Evolutionary conservation across 2,329 filamentous ascomycete genomes (phyloP), one percentile per base, ranked within the genome.

Genomic region (Saccharata proteae): DNA sequence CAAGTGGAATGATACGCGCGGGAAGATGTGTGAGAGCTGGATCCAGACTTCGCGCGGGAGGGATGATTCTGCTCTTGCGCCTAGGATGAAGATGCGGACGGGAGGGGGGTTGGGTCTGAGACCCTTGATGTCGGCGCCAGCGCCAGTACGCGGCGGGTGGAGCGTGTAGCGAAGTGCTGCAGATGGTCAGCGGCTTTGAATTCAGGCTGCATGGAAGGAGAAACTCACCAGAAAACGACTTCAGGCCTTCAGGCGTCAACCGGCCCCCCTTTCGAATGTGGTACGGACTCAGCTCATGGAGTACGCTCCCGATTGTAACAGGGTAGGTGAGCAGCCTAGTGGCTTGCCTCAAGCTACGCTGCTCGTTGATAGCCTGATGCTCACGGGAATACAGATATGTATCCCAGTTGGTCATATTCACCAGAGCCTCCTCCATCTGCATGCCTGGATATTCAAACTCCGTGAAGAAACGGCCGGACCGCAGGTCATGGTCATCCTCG

Each of bases 341-440:
- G 16, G 85, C 86, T 57, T 98, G 92, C 38, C 90, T 71, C 76
- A 98, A 80, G 47, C 77, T 79, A 36, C 88, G 73, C 52, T 93
- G 86, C 39, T 85, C 76, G 53, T 98, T 85, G 50, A 98, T 77
- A 4, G 92, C 92, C 42, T 79, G 72, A 47, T 90, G 96, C 46
- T 93, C 80, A 47, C 90, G 71, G 3, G 85, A 92, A 53, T 93
- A 98, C 49, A 98, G 65, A 45, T 92, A 83, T 0, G 90, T 96
- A 56, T 98, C 90, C 90, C 90, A 98, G 55, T 92, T 98, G 25
- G 80, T 93, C 80, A 98, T 86, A 58, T 98, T 98, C 43, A 94
- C 74, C 42, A 90, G 69, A 19, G 85, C 82, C 54, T 94, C 88
- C 42, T 94, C 86, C 53, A 94, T 76, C 60, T 94, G 86, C 33